phyloP scores from a whole-genome alignment of 2,329 filamentous ascomycete species.

The Neonectria sp. region DNA sequence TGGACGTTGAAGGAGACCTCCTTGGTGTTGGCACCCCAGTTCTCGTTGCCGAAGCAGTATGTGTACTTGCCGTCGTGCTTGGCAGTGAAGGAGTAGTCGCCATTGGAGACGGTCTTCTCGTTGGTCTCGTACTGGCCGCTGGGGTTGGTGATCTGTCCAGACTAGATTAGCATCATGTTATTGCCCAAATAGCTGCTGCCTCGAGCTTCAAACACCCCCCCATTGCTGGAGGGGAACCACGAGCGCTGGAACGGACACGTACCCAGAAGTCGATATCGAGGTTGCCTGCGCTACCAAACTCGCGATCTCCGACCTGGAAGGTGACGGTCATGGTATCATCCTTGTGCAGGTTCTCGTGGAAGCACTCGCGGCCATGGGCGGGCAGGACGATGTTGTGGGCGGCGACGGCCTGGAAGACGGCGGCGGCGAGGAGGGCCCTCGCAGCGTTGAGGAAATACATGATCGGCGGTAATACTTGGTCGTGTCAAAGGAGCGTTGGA shows the following conservation, averaged over 20 bases:
- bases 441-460: slow-evolving; percentile 56
- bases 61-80: slow-evolving; percentile 88
- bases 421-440: slow-evolving; percentile 59
- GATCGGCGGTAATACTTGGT: slow-evolving; percentile 12
- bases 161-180: slow-evolving; percentile 33
- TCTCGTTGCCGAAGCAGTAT: slow-evolving; percentile 99
- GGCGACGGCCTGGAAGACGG: slow-evolving; percentile 70
- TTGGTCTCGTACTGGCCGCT: slow-evolving; percentile 81
- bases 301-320: slow-evolving; percentile 96
- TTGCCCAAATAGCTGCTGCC: slow-evolving; percentile 17
- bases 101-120: slow-evolving; percentile 86
- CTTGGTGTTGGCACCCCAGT: slow-evolving; percentile 96
- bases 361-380: slow-evolving; percentile 96
- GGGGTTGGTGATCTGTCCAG: slow-evolving; percentile 81
- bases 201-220: slow-evolving; percentile 17
- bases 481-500: slow-evolving; percentile 21
- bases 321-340: slow-evolving; percentile 99
- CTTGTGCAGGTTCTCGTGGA: slow-evolving; percentile 92
- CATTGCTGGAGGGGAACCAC: neutral
- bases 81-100: slow-evolving; percentile 94
- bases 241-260: slow-evolving; percentile 52
- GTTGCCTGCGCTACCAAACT: slow-evolving; percentile 95
- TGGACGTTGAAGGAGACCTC: slow-evolving; percentile 99
- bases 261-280: slow-evolving; percentile 99
- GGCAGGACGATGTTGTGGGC: slow-evolving; percentile 98